These are phyloP conservation scores for Fusarium buxicola DNA, from an alignment of 2,329 filamentous ascomycete species.

Conservation along the genomic window DNA sequence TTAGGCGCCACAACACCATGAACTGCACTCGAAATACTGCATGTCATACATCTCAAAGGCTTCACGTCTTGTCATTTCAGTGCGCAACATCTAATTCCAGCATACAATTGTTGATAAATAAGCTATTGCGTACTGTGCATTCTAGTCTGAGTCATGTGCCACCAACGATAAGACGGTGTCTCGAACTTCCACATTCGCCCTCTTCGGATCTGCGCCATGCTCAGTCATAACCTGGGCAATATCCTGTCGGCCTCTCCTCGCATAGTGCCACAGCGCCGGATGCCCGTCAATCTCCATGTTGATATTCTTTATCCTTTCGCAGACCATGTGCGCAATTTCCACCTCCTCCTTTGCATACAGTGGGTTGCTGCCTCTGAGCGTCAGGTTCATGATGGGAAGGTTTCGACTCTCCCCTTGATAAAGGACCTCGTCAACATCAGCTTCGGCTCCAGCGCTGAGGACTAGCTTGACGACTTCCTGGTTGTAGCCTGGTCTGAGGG, in stretches of 20 bases:
- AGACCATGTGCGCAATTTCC: conserved; percentile 21
- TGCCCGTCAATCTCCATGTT: conserved; percentile 19
- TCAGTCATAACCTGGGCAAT: conserved; percentile 28
- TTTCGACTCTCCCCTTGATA: neutral
- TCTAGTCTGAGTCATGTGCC: neutral
- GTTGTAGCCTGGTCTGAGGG: conserved; percentile 15
- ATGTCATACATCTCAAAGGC: neutral
- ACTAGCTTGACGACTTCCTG: conserved; percentile 12
- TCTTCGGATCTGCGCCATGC: conserved; percentile 23
- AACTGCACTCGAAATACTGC: neutral
- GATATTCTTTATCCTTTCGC: conserved; percentile 21
- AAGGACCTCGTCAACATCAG: conserved; percentile 17
- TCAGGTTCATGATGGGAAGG: conserved; percentile 34
- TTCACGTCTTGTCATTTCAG: neutral
- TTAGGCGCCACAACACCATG: conserved; percentile 29
- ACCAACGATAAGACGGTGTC: conserved; percentile 15
- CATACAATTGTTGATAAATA: no score
- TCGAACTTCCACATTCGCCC: conserved; percentile 26
- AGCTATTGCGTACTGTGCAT: no score
- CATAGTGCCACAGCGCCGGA: conserved; percentile 30
- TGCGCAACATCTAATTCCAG: no score
- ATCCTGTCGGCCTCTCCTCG: conserved; percentile 19
- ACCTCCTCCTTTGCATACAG: conserved; percentile 19
- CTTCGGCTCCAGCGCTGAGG: conserved; percentile 29
- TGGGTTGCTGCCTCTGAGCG: conserved; percentile 15